Base-by-base conservation (phyloP, 83 land plant species). In the Picea abies region DNA sequence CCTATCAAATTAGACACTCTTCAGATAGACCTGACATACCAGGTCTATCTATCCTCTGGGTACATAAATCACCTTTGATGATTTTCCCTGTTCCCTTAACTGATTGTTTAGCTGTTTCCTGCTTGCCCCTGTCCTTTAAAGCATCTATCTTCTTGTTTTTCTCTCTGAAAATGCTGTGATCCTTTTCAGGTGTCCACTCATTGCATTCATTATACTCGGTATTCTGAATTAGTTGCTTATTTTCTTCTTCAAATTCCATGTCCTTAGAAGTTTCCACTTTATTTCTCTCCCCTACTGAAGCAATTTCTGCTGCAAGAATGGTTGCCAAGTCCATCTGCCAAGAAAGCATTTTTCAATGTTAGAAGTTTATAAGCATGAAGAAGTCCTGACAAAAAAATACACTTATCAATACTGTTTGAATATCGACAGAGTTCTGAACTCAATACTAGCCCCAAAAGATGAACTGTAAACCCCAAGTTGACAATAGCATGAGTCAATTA, bases 191-290 rank as follows among this genome's bases (percentile, higher is more conserved):
- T 39, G 22, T n/a, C 56, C 56, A 20, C 20, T n/a, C 56, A 72
- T 72, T 72, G 56, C 58, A 44, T n/a, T 72, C 52, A 72, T 44
- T 4, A 41, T 72, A 23, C 23, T 44, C 52, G 9, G 26, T 22
- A n/a, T 49, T 72, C 16, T 44, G 25, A 72, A 72, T 72, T 9
- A 49, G 26, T 72, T 72, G 56, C 22, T 72, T 72, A 44, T 5
- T 41, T 44, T 72, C 10, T 41, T 72, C 32, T 39, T 72, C 25
- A 32, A 72, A 72, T 72, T 72, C 76, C n/a, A 72, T 72, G 56
- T 72, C 32, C 52, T 17, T 41, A n/a, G 56, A 72, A 72, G 2
- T 72, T n/a, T 72, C 76, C 52, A 41, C 25, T 19, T 41, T 44
- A n/a, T 72, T 72, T 44, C 26, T 41, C 56, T 72, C 76, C 44